Base-by-base conservation (phyloP, 2,329 filamentous ascomycete genomes). In the Claviceps digitariae region DNA sequence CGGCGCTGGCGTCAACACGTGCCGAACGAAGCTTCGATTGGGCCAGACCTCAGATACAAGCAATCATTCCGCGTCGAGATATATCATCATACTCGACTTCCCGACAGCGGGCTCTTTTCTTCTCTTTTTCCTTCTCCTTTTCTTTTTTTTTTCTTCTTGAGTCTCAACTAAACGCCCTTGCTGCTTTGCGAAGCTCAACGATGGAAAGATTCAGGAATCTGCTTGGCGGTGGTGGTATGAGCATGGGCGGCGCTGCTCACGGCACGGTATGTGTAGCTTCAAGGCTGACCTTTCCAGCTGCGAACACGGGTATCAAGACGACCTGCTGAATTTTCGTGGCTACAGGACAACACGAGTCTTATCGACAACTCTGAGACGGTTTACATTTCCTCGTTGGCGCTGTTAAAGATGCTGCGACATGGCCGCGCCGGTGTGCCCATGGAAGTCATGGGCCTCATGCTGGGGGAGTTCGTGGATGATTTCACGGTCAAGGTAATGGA, bases 361-460 rank as follows among this genome's bases (percentile, higher is more conserved):
- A 94, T 98, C 70, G 93, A 98, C 70, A 98, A 98, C 75, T 95
- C 91, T 63, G 93, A 98, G 76, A 98, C 93, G 36, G 93, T 98
- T 62, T 95, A 98, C 75, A 98, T 98, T 64, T 98, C 93, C 51
- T 98, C 93, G 49, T 82, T 98, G 57, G 93, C 93, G 51, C 79
- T 98, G 52, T 78, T 98, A 63, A 98, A 98, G 80, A 98, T 98
- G 93, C 79, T 98, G 70, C 85, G 93, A 68, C 93, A 98, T 72
- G 93, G 93, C 59, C 86, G 93, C 61, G 93, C 93, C 43, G 93
- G 93, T 75, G 93, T 98, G 60, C 93, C 93, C 21, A 98, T 98
- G 93, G 93, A 98, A 77, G 93, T 98, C 69, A 98, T 98, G 93
- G 93, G 93, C 57, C 76, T 98, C 68, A 98, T 98, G 93, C 74